A percentile compares a stretch with the other conserved stretches of the same genome.
These are phyloP conservation scores for Euphorbia tirucalli DNA, from an alignment of 345 rosid genomes.

Conservation along the genomic window DNA sequence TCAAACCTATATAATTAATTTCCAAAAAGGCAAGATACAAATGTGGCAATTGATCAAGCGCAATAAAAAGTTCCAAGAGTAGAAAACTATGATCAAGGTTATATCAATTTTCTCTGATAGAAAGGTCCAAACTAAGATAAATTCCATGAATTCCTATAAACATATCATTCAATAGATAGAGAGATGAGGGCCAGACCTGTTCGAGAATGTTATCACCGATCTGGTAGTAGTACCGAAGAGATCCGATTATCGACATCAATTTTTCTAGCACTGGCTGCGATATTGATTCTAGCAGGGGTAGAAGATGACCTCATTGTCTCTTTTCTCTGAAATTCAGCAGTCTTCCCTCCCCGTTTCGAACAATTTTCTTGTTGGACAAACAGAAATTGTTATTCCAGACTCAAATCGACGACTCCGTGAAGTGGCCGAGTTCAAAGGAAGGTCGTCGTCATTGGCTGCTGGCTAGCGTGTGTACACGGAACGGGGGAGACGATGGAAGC, in stretches of 20 bases:
- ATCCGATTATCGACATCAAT: constrained; percentile 81
- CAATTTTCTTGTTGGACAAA: constrained; percentile 21
- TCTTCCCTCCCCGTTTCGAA: not conserved
- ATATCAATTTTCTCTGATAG: constrained; percentile 4
- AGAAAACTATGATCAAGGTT: constrained; percentile 1
- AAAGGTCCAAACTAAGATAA: not conserved
- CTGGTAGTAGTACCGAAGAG: constrained; percentile 75
- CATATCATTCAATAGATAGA: not conserved
- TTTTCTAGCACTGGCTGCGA: constrained; percentile 65
- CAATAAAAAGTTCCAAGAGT: not conserved
- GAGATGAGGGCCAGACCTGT: constrained; percentile 46
- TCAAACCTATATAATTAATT: not conserved
- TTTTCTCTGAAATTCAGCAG: constrained; percentile 8
- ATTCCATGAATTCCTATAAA: not conserved
- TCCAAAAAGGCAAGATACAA: not conserved
- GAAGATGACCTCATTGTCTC: constrained; percentile 46
- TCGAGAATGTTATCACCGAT: constrained; percentile 90
- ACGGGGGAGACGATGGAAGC: not conserved
- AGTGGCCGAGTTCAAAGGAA: not conserved
- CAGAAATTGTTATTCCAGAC: constrained; percentile 8
- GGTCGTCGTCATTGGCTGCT: constrained; percentile 38
- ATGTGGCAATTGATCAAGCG: not conserved
- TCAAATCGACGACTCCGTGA: constrained; percentile 12
- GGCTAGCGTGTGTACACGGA: not conserved
- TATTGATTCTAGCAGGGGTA: constrained; percentile 49